These are phyloP conservation scores for Asclepias syriaca DNA, from an alignment of 257 asterid species.

Conservation along the genomic window DNA sequence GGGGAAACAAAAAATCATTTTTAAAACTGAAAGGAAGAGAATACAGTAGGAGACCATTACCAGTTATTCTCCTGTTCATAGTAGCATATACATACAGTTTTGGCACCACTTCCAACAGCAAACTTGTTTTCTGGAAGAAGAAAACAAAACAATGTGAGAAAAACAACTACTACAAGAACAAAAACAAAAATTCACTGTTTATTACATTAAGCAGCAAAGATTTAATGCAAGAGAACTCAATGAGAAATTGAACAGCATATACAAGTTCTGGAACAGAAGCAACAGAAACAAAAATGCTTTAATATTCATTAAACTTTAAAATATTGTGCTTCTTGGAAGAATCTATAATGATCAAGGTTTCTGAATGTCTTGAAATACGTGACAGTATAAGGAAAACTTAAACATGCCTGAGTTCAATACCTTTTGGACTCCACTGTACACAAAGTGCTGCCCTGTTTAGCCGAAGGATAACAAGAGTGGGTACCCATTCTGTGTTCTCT, in stretches of 20 bases:
- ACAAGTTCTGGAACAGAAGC: background rate
- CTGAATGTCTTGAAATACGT: background rate
- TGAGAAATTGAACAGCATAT: background rate
- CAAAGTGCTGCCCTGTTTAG: conserved; percentile 98
- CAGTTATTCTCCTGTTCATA: conserved; percentile 98
- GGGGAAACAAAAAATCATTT: background rate
- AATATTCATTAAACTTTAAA: background rate
- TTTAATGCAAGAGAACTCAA: background rate
- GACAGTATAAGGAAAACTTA: background rate
- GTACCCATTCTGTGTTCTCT: conserved; percentile 80
- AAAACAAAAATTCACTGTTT: background rate
- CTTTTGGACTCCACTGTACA: conserved; percentile 98
- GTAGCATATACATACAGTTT: conserved; percentile 97
- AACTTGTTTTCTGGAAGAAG: conserved; percentile 79
- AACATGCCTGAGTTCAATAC: conserved; percentile 32
- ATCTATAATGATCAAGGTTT: background rate
- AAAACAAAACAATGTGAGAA: background rate
- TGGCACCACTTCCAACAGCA: conserved; percentile 99
- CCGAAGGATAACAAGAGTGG: conserved; percentile 96
- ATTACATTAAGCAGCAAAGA: background rate
- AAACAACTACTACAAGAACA: background rate
- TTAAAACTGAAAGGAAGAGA: background rate
- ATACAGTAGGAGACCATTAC: conserved; percentile 36
- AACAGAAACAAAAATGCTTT: background rate
- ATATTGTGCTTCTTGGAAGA: background rate